These are phyloP conservation scores for Pythium rhizo-oryzae DNA, from an alignment of 352 stramenopile species.

Conservation along the genomic window DNA sequence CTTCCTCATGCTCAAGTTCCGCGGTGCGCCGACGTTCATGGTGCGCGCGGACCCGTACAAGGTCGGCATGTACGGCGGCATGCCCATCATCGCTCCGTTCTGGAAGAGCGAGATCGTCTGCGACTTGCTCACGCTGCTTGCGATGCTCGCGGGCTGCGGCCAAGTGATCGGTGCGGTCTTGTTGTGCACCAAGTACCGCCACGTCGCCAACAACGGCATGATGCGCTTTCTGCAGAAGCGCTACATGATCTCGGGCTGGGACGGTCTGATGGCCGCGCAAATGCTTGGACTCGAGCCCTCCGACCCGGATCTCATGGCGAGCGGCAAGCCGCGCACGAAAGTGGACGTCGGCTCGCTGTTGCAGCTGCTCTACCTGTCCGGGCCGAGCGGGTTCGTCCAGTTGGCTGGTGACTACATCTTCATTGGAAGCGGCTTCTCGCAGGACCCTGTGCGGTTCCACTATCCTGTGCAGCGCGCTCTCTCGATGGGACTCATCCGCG, in stretches of 20 bases:
- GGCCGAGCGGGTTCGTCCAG: conserved; percentile 49
- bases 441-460: conserved; percentile 35
- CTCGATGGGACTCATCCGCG: conserved; percentile 36
- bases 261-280: conserved; percentile 41
- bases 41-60: conserved; percentile 38
- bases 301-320: conserved; percentile 32
- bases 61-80: conserved; percentile 48
- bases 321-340: conserved; percentile 34
- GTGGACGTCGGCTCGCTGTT: conserved; percentile 49
- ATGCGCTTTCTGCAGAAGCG: conserved; percentile 51
- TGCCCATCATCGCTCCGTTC: conserved; percentile 41
- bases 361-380: conserved; percentile 54
- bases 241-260: conserved; percentile 61
- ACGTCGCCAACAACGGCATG: conserved; percentile 49
- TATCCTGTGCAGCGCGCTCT: conserved; percentile 42
- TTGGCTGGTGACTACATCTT: conserved; percentile 62
- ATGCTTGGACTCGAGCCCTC: conserved; percentile 56
- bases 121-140: conserved; percentile 48
- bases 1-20: conserved; percentile 43
- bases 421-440: conserved; percentile 41
- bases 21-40: conserved; percentile 55
- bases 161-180: conserved; percentile 36
- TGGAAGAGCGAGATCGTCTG: conserved; percentile 65
- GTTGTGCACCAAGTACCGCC: conserved; percentile 48
- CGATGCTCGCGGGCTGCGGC: conserved; percentile 38